Conservation (phyloP, 1,139 yeast genomes). For the Lodderomyces parapsilosis region DNA sequence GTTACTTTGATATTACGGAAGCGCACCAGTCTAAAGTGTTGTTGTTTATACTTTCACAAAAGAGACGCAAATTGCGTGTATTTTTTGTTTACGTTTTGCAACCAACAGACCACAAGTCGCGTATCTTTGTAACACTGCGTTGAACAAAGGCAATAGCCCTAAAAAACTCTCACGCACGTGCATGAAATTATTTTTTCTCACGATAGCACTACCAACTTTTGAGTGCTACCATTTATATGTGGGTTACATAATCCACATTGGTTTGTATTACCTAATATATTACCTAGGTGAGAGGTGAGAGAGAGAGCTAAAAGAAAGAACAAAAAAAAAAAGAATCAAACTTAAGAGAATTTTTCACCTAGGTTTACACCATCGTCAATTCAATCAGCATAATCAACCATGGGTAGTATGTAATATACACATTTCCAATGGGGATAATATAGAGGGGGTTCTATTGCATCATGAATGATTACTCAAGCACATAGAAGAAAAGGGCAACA, state of each 20-base stretch:
- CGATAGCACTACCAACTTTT: neutral
- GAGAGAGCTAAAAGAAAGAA: slow-evolving; percentile 4
- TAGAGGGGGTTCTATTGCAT: neutral
- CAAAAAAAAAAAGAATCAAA: slow-evolving; percentile 11
- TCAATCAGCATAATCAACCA: slow-evolving; percentile 40
- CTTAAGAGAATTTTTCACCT: slow-evolving; percentile 11
- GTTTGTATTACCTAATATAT: neutral
- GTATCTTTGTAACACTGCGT: neutral
- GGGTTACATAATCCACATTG: neutral
- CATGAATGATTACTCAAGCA: neutral
- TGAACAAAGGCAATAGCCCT: slow-evolving; percentile 4
- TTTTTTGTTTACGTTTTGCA: slow-evolving; percentile 7
- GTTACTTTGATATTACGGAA: too few relatives aligned
- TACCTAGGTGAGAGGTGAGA: neutral
- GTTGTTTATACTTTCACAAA: slow-evolving; percentile 1
- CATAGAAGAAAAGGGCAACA: neutral
- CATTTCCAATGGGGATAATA: neutral
- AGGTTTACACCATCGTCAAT: slow-evolving; percentile 2
- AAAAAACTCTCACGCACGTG: neutral
- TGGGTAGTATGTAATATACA: slow-evolving; percentile 57
- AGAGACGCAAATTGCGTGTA: slow-evolving; percentile 9
- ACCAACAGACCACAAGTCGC: too few relatives aligned
- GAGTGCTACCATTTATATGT: too few relatives aligned
- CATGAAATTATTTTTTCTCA: too few relatives aligned
- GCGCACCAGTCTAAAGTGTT: too few relatives aligned